Percentiles rank a stretch among this genome's conserved stretches.
phyloP scores from a whole-genome alignment of 73 alveolate genomes.

The Halteria grandinella region DNA sequence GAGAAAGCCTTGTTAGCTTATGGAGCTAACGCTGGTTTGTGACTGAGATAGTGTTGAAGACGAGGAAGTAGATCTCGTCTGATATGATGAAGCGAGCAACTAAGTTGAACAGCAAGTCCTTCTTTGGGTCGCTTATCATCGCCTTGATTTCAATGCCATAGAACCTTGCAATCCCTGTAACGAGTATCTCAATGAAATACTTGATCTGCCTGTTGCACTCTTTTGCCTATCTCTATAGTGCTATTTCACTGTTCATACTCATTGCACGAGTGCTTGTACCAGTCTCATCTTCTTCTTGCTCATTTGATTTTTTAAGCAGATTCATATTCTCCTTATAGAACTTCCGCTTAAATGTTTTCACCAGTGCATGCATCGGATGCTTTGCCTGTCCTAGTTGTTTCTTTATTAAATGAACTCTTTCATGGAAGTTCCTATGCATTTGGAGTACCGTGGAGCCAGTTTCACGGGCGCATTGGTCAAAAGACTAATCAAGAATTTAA shows the following conservation, averaged over 20 bases:
- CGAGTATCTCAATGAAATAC: slow-evolving; percentile 2
- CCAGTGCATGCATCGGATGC: slow-evolving; percentile 25
- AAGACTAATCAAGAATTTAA: neutral
- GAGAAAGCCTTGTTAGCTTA: neutral
- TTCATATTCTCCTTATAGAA: slow-evolving; percentile 10
- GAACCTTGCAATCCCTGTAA: neutral
- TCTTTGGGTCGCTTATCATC: slow-evolving; percentile 1
- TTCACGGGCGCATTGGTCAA: slow-evolving; percentile 13
- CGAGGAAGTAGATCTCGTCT: slow-evolving; percentile 43
- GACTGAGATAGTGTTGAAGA: slow-evolving; percentile 11
- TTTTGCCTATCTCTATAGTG: slow-evolving; percentile 4
- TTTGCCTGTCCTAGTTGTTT: neutral
- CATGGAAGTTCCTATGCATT: slow-evolving; percentile 19
- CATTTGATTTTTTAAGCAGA: slow-evolving; percentile 8
- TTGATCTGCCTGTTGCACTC: slow-evolving; percentile 4
- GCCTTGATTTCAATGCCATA: neutral
- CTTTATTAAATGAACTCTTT: slow-evolving; percentile 34
- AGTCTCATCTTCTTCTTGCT: neutral
- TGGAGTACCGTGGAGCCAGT: slow-evolving; percentile 13
- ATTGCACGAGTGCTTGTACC: slow-evolving; percentile 5
- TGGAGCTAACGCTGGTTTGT: slow-evolving; percentile 1
- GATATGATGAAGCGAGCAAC: slow-evolving; percentile 1
- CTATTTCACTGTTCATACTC: slow-evolving; percentile 4
- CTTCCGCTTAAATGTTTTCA: neutral
- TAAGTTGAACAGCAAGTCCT: slow-evolving; percentile 3